Conservation (phyloP, 2,329 filamentous ascomycete species). For the Aspergillus ruber region DNA sequence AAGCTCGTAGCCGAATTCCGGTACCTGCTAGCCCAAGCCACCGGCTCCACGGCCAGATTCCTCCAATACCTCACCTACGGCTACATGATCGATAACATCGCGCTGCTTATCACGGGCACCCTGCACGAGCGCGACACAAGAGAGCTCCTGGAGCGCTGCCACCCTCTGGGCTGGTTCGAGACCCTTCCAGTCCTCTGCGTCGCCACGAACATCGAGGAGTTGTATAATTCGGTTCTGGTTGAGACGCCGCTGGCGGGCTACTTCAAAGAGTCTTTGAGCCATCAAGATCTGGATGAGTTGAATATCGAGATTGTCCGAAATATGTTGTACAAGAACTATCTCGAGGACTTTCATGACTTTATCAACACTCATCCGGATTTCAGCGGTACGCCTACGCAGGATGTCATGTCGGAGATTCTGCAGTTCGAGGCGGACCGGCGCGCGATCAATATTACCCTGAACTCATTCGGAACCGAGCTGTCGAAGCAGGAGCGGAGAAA, state of each 20-base stretch:
- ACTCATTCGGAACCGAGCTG: constrained; percentile 95
- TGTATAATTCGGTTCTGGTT: constrained; percentile 96
- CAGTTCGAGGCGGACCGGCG: constrained; percentile 95
- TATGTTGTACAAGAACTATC: constrained; percentile 98
- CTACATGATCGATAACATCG: constrained; percentile 99
- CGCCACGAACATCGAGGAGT: constrained; percentile 95
- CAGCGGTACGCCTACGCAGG: constrained; percentile 77
- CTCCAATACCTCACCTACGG: constrained; percentile 98
- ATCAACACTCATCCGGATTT: constrained; percentile 86
- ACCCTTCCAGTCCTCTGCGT: constrained; percentile 97
- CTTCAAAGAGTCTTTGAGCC: constrained; percentile 93
- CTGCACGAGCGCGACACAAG: constrained; percentile 95
- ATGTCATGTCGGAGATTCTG: constrained; percentile 92
- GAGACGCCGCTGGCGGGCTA: constrained; percentile 94
- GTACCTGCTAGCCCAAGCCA: constrained; percentile 89
- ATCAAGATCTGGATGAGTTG: constrained; percentile 94
- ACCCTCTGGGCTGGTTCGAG: constrained; percentile 97
- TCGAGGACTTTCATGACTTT: constrained; percentile 95
- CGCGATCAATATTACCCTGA: constrained; percentile 98
- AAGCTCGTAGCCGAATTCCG: constrained; percentile 97
- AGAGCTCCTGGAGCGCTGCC: constrained; percentile 90
- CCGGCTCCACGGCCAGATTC: constrained; percentile 85
- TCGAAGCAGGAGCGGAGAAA: constrained; percentile 91
- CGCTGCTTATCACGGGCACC: constrained; percentile 93
- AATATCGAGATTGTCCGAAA: constrained; percentile 99